Percentiles rank a stretch among this genome's conserved stretches.
Conservation (phyloP, 2,329 filamentous ascomycete species). For the Xylaria sp. region DNA sequence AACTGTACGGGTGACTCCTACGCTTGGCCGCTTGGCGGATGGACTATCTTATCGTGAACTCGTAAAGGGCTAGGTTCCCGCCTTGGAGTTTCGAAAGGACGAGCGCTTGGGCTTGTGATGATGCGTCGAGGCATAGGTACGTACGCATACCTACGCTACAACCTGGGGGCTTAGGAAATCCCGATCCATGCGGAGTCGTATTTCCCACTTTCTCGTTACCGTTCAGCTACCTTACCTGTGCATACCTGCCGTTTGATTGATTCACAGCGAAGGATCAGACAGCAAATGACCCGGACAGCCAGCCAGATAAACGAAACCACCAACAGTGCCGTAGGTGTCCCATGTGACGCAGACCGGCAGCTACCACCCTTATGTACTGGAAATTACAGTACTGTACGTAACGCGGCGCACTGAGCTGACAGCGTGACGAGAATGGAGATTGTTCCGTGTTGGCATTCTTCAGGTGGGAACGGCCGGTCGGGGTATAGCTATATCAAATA, state of each 20-base stretch:
- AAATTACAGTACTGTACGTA: slow-evolving; percentile 1
- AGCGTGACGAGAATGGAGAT: slow-evolving; percentile 26
- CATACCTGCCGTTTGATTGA: not conserved
- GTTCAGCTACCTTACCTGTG: not conserved
- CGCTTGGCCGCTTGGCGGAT: slow-evolving; percentile 10
- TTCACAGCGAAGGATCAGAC: slow-evolving; percentile 20
- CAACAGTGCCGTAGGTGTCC: not conserved
- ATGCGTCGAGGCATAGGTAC: not conserved
- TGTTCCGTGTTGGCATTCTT: slow-evolving; percentile 28
- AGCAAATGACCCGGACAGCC: slow-evolving; percentile 19
- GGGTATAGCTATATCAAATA: slow-evolving; percentile 5
- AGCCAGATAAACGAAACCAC: slow-evolving; percentile 23
- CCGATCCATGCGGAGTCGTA: slow-evolving; percentile 12
- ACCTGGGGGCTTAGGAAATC: not conserved
- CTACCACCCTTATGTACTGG: slow-evolving; percentile 15
- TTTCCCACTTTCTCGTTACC: not conserved
- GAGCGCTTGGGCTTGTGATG: slow-evolving; percentile 1
- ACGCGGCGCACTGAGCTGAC: slow-evolving; percentile 22
- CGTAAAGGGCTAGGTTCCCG: not conserved
- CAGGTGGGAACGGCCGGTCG: slow-evolving; percentile 17
- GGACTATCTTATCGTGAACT: slow-evolving; percentile 3
- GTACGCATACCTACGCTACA: not conserved
- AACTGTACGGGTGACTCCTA: not conserved
- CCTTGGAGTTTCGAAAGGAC: not conserved
- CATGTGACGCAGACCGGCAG: slow-evolving; percentile 27